Conservation (phyloP, 805 yeast species). For the Cyberlindnera suaveolens region DNA sequence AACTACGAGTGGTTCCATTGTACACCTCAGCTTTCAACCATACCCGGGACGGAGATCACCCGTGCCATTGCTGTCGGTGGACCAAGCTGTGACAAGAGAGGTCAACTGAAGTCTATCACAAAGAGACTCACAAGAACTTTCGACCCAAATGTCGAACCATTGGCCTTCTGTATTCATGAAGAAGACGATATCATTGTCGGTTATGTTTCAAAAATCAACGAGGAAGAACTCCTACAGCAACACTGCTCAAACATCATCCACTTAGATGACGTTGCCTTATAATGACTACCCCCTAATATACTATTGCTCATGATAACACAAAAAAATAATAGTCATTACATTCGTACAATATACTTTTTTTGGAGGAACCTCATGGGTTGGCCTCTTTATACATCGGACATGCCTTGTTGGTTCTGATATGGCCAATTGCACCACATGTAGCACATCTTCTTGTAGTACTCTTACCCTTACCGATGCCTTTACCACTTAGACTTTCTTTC, state of each 20-base stretch:
- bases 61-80: conserved; percentile 35
- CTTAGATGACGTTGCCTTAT: conserved; percentile 10
- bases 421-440: conserved; percentile 93
- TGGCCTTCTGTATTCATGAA: conserved; percentile 33
- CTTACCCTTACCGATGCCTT: conserved; percentile 27
- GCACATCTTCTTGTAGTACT: conserved; percentile 75
- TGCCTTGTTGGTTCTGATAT: conserved; percentile 79
- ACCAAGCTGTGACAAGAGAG: conserved; percentile 38
- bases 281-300: neutral
- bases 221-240: conserved; percentile 11
- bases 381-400: conserved; percentile 79
- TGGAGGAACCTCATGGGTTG: conserved; percentile 11
- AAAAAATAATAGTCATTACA: neutral
- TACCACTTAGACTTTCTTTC: conserved; percentile 29
- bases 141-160: conserved; percentile 31
- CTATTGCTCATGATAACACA: neutral
- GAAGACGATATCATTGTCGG: conserved; percentile 16
- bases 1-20: conserved; percentile 42
- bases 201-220: conserved; percentile 15
- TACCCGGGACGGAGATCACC: conserved; percentile 23
- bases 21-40: conserved; percentile 26
- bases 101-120: conserved; percentile 33
- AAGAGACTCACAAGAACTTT: conserved; percentile 33
- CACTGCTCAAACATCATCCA: conserved; percentile 22
- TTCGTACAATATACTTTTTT: neutral